A percentile compares a stretch with the other conserved stretches of the same genome.
These are phyloP conservation scores for Holtermannia corniformis DNA, from an alignment of 768 basidiomycete genomes.

Conservation along the genomic window DNA sequence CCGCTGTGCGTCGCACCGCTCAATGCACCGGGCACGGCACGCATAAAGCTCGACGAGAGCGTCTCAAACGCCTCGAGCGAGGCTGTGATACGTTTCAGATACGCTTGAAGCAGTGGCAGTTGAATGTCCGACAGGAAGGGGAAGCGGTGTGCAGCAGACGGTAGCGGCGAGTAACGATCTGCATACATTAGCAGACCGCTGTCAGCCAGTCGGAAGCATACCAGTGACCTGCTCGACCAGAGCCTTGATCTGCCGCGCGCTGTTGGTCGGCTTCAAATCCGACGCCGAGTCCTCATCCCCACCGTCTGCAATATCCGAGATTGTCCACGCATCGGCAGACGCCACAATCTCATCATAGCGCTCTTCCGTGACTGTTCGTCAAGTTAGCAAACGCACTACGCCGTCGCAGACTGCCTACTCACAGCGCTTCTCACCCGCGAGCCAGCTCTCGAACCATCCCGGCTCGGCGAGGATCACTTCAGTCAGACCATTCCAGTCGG, in stretches of 20 bases:
- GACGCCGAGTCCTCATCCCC: constrained; percentile 41
- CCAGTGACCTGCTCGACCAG: constrained; percentile 88
- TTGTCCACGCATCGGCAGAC: constrained; percentile 72
- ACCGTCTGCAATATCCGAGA: constrained; percentile 54
- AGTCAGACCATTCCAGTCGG: constrained; percentile 66
- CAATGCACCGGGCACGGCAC: constrained; percentile 85
- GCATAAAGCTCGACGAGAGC: constrained; percentile 73
- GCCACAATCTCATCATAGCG: constrained; percentile 79
- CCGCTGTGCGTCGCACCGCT: constrained; percentile 49
- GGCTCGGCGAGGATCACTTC: constrained; percentile 68
- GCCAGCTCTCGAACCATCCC: constrained; percentile 87
- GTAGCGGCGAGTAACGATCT: constrained; percentile 89
- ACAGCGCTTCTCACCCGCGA: constrained; percentile 83
- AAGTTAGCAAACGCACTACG: neutral
- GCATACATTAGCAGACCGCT: neutral
- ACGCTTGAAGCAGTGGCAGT: constrained; percentile 69
- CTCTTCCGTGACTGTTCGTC: constrained; percentile 62
- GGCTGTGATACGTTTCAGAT: constrained; percentile 64
- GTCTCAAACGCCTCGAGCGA: constrained; percentile 92
- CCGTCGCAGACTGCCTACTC: too few species aligned
- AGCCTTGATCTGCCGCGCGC: constrained; percentile 70
- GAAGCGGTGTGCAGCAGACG: constrained; percentile 62
- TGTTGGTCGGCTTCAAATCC: constrained; percentile 63
- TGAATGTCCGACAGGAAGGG: constrained; percentile 79
- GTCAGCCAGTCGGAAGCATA: constrained; percentile 36